Percentiles rank a stretch among this genome's conserved stretches.
phyloP scores from a whole-genome alignment of 2,329 filamentous ascomycete genomes.

The Monilinia fructigena region DNA sequence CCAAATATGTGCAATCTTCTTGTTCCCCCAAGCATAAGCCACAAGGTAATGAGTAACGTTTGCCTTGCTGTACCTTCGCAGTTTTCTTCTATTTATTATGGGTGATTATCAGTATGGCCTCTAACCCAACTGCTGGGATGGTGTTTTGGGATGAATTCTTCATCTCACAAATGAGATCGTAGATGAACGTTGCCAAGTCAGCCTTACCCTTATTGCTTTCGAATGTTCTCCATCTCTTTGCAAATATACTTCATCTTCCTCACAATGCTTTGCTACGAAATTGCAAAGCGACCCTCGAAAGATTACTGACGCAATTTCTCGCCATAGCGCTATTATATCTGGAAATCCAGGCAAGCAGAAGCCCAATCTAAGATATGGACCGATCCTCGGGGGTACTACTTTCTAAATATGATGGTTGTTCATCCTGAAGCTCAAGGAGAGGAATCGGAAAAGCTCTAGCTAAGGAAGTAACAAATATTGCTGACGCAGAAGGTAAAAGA shows the following conservation, averaged over 20 bases:
- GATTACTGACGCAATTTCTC: constrained; percentile 10
- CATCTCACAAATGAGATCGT: not conserved
- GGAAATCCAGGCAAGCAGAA: constrained; percentile 64
- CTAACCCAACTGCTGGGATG: not conserved
- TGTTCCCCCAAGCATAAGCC: constrained; percentile 4
- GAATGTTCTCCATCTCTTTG: not conserved
- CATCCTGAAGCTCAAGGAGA: constrained; percentile 60
- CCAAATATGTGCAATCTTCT: constrained; percentile 20
- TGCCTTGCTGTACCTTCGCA: not conserved
- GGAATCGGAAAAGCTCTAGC: constrained; percentile 66
- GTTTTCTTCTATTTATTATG: not conserved
- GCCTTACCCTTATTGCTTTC: not conserved
- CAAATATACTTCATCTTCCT: not conserved
- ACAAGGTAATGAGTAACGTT: not conserved
- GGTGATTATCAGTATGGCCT: not conserved
- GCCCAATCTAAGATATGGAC: constrained; percentile 64
- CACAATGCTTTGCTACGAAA: not conserved
- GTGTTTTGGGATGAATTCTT: not conserved
- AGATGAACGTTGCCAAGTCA: not conserved
- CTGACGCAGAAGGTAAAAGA: constrained; percentile 61
- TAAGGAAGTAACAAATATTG: constrained; percentile 58
- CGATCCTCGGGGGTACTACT: constrained; percentile 68
- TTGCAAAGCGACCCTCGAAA: not conserved
- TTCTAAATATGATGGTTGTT: constrained; percentile 74
- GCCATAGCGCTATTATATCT: constrained; percentile 65